Percentiles rank a stretch among this genome's conserved stretches.
Conservation (phyloP, 306 rosid genomes). For the Sicyos edulis region DNA sequence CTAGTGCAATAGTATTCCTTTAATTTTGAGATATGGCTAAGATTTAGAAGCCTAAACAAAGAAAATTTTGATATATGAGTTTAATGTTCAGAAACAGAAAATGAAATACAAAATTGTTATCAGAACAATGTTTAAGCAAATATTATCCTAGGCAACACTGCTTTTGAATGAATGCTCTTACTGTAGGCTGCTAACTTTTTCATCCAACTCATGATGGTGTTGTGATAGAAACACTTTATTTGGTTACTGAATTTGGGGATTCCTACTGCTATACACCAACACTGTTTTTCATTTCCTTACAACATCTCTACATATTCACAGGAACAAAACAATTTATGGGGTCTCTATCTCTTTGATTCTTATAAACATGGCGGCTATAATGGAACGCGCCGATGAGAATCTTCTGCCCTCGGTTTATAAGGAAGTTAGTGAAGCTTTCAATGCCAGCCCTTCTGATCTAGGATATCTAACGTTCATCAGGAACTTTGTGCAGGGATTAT, state of each 20-base stretch:
- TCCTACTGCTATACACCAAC: not conserved
- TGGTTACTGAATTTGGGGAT: constrained; percentile 12
- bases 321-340: constrained; percentile 19
- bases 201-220: not conserved
- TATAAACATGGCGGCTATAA: constrained; percentile 73
- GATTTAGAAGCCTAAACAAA: not conserved
- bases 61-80: not conserved
- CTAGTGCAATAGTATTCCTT: not conserved
- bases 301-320: constrained; percentile 14
- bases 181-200: not conserved
- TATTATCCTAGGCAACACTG: not conserved
- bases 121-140: not conserved
- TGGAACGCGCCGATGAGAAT: constrained; percentile 94
- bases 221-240: constrained; percentile 1
- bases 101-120: not conserved
- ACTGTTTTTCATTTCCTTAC: not conserved
- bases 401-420: constrained; percentile 94
- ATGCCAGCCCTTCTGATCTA: constrained; percentile 84
- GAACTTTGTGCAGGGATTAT: constrained; percentile 74
- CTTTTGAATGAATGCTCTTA: not conserved
- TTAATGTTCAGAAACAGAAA: not conserved
- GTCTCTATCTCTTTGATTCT: constrained; percentile 22
- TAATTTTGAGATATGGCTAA: not conserved
- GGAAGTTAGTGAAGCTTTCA: constrained; percentile 92
- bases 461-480: constrained; percentile 91